Evolutionary conservation across 805 yeast genomes (phyloP), one percentile per base, ranked within the genome.

Genomic region (Yamadazyma ubonensis): DNA sequence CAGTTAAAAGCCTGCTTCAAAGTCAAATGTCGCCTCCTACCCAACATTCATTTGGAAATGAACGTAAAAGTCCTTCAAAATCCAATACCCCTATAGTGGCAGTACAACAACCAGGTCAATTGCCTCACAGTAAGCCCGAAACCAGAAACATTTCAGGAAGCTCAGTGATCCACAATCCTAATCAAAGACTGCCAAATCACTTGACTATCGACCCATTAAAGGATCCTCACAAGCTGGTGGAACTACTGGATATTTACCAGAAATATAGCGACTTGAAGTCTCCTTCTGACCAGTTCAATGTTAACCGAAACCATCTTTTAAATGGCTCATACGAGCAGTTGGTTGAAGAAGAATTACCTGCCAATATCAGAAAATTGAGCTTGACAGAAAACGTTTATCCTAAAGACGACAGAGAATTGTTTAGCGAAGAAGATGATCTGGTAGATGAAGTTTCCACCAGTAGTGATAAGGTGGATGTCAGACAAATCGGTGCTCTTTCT

Each of bases 191-290:
- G 12, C 42, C 33, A 11, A 40, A 38, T n/a, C 30, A 47, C 19
- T 39, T 47, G 30, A 28, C 14, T 7, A 39, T 47, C 16, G 41
- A 44, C 12, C 36, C 48, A 6, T 31, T 26, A 8, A 30, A 7
- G 18, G 53, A 54, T 20, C 52, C 51, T 30, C 71, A 65, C 48
- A 52, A 52, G 35, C 64, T 70, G 1, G 55, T 67, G n/a, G 70
- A 65, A 49, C 55, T 69, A 42, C 64, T 63, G 1, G 73, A 69
- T 37, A 69, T 69, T 19, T 69, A 69, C 48, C 71, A 67, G 30
- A 69, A 69, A 43, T 69, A 69, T 47, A 58, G 65, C 11, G 61
- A 56, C 4, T 62, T 69, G 31, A 54, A 61, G 36, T 48, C 68
- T 6, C 75, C 75, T 2, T 61, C 70, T 6, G 73, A 67, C 49